Evolutionary conservation across 306 rosid species (phyloP), one percentile per base, ranked within the genome.

Genomic region (Pachyrhizus erosus): DNA sequence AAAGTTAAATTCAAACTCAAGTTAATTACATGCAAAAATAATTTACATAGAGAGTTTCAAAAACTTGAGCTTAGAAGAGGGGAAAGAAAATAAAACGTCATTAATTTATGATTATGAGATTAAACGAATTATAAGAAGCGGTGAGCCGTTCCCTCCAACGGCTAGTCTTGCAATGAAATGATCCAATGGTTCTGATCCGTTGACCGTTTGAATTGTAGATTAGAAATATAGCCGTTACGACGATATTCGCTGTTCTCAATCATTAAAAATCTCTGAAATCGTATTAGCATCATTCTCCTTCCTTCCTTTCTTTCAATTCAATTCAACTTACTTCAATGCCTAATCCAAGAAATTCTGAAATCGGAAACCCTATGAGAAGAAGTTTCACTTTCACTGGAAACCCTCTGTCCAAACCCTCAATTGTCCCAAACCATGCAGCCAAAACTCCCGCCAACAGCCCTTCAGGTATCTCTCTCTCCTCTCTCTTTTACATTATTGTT

Each of bases 341-440:
- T 18, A 89, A 33, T 84, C 45, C 89, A 18, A 86, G 97, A 91
- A 92, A 62, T 77, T 92, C 94, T 0, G 98, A 94, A 80, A 73
- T 80, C 45, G 69, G 61, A 27, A 84, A 91, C 64, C 86, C 96
- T 21, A 39, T 90, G 65, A 79, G 94, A 66, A 89, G 91, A 73
- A 94, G 97, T 88, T 89, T 94, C 89, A 70, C 82, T 88, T 89
- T 94, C 89, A 70, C 82, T 3, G 97, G 96, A 24, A 94, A 87
- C 80, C 93, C 96, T 1, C 92, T 92, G 48, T 1, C 84, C 37
- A 94, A 90, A 70, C 96, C 96, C 33, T 89, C 97, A 1, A 48
- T 89, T 10, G 31, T 77, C 20, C 37, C 88, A 11, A 88, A 62
- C 71, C 86, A 89, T 9, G 88, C 91, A 72, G 75, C 95, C 12